Percentiles rank a stretch among this genome's conserved stretches.
phyloP scores from a whole-genome alignment of 148 eudicot species.

The Hydrangea macrophylla region DNA sequence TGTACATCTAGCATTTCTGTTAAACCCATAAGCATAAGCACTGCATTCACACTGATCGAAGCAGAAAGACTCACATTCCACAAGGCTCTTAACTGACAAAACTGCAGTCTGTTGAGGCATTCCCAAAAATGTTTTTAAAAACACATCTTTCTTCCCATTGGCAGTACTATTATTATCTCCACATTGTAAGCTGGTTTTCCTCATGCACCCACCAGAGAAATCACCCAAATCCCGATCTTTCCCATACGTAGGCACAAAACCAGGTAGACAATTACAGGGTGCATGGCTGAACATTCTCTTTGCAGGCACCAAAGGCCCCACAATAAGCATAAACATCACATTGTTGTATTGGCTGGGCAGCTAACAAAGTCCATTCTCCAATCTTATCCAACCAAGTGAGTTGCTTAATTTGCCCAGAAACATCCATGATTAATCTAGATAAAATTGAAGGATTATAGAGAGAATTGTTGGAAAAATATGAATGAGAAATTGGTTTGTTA shows the following conservation, averaged over 20 bases:
- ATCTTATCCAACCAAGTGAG: not conserved
- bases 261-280: slow-evolving; percentile 20
- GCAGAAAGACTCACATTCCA: not conserved
- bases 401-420: slow-evolving; percentile 31
- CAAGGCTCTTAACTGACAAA: not conserved
- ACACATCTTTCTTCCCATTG: not conserved
- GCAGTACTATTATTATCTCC: not conserved
- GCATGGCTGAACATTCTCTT: not conserved
- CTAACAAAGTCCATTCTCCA: not conserved
- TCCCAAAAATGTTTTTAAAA: too few species aligned
- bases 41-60: not conserved
- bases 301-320: slow-evolving; percentile 16
- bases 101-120: too few species aligned
- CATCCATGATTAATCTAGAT: slow-evolving; percentile 23
- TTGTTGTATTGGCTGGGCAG: slow-evolving; percentile 5
- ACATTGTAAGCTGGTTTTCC: not conserved
- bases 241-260: not conserved
- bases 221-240: slow-evolving; percentile 8
- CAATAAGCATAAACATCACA: slow-evolving; percentile 16
- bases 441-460: not conserved
- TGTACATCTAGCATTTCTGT: too few species aligned
- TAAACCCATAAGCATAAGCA: slow-evolving; percentile 2
- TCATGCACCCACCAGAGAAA: slow-evolving; percentile 4
- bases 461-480: too few species aligned
- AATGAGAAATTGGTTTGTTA: too few species aligned